Base-by-base conservation (phyloP, 2,329 filamentous ascomycete species). In the Coniochaeta prunicola region DNA sequence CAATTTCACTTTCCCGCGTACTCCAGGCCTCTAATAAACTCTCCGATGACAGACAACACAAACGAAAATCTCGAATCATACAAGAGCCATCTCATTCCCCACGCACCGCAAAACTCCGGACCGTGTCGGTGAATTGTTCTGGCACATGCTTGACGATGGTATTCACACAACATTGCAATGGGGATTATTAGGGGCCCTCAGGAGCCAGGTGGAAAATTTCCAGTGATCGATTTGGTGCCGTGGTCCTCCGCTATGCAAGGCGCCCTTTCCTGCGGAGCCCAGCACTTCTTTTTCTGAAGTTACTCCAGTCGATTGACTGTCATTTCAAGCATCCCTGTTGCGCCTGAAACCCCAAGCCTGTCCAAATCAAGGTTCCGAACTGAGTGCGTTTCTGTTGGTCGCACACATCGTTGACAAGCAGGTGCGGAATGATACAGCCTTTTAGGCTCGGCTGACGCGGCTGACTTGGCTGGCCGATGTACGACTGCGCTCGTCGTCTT, bases 401-500 rank as follows among this genome's bases (percentile, higher is more conserved):
- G 30, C 15, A 40, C 21, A 26, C 13, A 36, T 31, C 38, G 31
- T 53, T 28, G 45, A 50, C 5, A 50, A 30, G 13, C 24, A 50
- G 58, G 38, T 60, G 28, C n/a, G 34, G n/a, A 42, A 19, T 21
- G 33, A 33, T 31, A 19, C n/a, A 54, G 50, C 17, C 28, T 30
- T 38, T 66, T 61, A 71, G 31, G 66, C 69, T 19, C 45, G 45
- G 45, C 45, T 50, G 24, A 50, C 45, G 45, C 82, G 80, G 67
- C 82, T 85, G 63, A 80, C 72, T 61, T 85, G 82, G 69, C 86
- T 88, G 12, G 85, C 86, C 64, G 88, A 90, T 15, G 88, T 90
- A 24, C 89, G 83, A 69, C 89, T 90, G 56, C 86, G 80, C 73
- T 96, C 91, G 64, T 96, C 91, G 64, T 96, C 88, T 68, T 91